Base-by-base conservation (phyloP, 352 stramenopile genomes). In the Phytopythium oedochilum region DNA sequence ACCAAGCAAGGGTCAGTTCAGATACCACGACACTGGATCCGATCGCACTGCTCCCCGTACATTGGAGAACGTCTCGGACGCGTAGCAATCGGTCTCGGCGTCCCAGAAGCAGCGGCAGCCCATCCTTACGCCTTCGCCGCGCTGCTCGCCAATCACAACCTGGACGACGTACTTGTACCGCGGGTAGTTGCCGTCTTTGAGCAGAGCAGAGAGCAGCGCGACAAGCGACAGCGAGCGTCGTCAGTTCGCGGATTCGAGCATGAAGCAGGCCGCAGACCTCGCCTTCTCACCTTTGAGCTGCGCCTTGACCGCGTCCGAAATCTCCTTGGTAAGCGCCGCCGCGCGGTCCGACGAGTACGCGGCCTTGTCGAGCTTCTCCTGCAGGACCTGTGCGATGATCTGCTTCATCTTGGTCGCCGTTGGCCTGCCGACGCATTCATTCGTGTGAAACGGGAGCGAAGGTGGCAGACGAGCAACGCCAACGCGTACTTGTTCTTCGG, bases 161-260 rank as follows among this genome's bases (percentile, higher is more conserved):
- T 97, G 87, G 17, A 97, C 88, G 28, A 96, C 75, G 62, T 96
- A 97, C 61, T 97, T 97, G 72, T 88, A 97, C 14, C 88, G 72
- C 46, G 79, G 55, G 53, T 91, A 89, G 52, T 95, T 89, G 60
- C 78, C 70, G 20, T 70, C 66, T 81, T 29, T 1, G 2, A 38
- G 8, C 17, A 49, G 9, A 7, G 8, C 9, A 45, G n/a, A 7
- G 10, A 45, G 20, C 0, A 26, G 17, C 12, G n/a, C 8, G 39
- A 32, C 39, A 54, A 39, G 40, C 9, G 20, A 4, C 40, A 14
- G 17, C 14, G 18, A n/a, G n/a, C n/a, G n/a, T n/a, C n/a, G n/a
- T n/a, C n/a, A n/a, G n/a, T n/a, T n/a, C n/a, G n/a, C n/a, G n/a
- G n/a, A n/a, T n/a, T n/a, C n/a, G n/a, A n/a, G n/a, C n/a, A n/a